Percentiles rank a stretch among this genome's conserved stretches.
Conservation (phyloP, 2,329 filamentous ascomycete species). For the Talaromyces sp. region DNA sequence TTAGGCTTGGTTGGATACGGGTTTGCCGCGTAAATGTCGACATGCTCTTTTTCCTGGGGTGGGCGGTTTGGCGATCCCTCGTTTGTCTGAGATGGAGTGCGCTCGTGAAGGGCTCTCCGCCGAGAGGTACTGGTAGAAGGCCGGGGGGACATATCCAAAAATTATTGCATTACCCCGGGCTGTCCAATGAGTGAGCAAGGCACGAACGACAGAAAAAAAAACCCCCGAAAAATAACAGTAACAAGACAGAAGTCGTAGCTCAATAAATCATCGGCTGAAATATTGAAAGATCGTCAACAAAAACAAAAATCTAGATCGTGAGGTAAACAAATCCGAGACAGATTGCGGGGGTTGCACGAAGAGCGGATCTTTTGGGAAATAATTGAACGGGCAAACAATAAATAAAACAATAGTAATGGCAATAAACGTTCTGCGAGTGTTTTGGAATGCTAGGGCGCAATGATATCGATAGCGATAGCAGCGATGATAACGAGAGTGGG, state of each 20-base stretch:
- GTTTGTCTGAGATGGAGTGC: slow-evolving; percentile 42
- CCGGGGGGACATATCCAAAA: slow-evolving; percentile 7
- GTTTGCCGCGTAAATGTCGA: slow-evolving; percentile 35
- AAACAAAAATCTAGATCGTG: slow-evolving; percentile 10
- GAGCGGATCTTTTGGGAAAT: not conserved
- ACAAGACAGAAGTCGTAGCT: slow-evolving; percentile 2
- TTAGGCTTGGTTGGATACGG: slow-evolving; percentile 45
- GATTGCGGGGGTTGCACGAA: not conserved
- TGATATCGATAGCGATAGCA: slow-evolving; percentile 3
- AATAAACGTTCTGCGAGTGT: slow-evolving; percentile 7
- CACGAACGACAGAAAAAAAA: not conserved
- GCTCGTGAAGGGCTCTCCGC: slow-evolving; percentile 42
- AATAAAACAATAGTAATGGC: slow-evolving; percentile 11
- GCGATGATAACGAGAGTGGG: slow-evolving; percentile 11
- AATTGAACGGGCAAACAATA: slow-evolving; percentile 9
- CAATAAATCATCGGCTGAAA: slow-evolving; percentile 8
- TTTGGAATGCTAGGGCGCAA: slow-evolving; percentile 12
- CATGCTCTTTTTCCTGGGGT: slow-evolving; percentile 31
- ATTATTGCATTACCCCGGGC: not conserved
- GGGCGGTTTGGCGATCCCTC: slow-evolving; percentile 35
- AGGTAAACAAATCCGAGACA: slow-evolving; percentile 1
- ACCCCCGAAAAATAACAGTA: not conserved
- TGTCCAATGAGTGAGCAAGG: not conserved
- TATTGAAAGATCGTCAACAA: slow-evolving; percentile 9
- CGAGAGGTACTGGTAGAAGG: slow-evolving; percentile 25